Evolutionary conservation across 176 grass and related monocot species (phyloP).

Genomic region (Areca catechu): DNA sequence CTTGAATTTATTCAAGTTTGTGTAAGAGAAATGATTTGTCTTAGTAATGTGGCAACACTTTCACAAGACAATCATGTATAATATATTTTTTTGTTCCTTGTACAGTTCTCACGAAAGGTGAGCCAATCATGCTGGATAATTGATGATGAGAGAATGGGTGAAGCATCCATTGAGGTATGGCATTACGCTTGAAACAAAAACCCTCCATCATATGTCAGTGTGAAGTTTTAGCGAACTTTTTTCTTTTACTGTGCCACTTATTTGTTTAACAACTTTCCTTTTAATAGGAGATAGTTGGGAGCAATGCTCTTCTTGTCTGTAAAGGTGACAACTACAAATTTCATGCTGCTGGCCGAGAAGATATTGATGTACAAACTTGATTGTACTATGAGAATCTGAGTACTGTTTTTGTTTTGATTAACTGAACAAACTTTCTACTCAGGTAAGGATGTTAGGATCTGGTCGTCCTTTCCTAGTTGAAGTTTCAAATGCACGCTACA

Average conservation of each 20-base stretch:
- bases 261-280: background rate
- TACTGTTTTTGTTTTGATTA: too few relatives aligned
- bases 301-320: conserved; percentile 45
- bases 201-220: background rate
- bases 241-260: background rate
- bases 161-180: conserved; percentile 88
- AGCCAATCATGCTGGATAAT: conserved; percentile 97
- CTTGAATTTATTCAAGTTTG: background rate
- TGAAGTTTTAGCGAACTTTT: conserved; percentile 8
- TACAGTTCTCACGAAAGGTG: conserved; percentile 87
- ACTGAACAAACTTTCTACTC: conserved; percentile 20
- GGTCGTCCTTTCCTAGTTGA: conserved; percentile 93
- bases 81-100: conserved; percentile 3
- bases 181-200: background rate
- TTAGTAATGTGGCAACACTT: too few relatives aligned
- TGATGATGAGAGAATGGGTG: conserved; percentile 99
- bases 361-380: conserved; percentile 85
- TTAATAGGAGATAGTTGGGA: conserved; percentile 79
- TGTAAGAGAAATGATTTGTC: background rate
- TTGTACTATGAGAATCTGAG: too few relatives aligned
- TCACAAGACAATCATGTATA: too few relatives aligned
- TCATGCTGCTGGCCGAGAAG: conserved; percentile 97
- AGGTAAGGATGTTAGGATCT: conserved; percentile 99
- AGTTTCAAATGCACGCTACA: conserved; percentile 48
- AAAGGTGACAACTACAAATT: conserved; percentile 78